Evolutionary conservation across 768 basidiomycete genomes (phyloP), one percentile per base, ranked within the genome.

Genomic region (Nidularia sp.): DNA sequence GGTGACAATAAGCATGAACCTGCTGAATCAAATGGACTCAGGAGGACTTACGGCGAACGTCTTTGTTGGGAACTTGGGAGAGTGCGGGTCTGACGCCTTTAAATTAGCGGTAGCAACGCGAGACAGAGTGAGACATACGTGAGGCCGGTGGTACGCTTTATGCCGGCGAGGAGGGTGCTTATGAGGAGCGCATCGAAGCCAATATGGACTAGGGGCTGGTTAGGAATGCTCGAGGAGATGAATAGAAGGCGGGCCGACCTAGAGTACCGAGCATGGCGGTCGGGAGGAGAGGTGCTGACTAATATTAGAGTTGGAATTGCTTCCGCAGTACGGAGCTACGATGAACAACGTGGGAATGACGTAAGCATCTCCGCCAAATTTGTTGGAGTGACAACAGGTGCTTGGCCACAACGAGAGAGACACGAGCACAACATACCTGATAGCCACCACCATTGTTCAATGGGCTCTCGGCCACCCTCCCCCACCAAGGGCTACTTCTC

Each of bases 61-160:
- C 92, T 66, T 94, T 95, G 78, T 93, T 93, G 2, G 88, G 86
- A 1, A 95, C 85, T 59, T 81, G 80, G 3, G 80, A 70, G 7
- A 95, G 68, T 12, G 85, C 85, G 39, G 88, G 91, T 7, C 91
- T 93, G n/a, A 43, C 32, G 25, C 41, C 33, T 9, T 22, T 5
- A 22, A 34, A 39, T 34, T 32, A 18, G 18, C 18, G 18, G 18
- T 18, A 18, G 18, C 18, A 18, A 18, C 18, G 18, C 18, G 18
- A 18, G 18, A 18, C 18, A 18, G 18, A 18, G 18, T 18, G 1
- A 31, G 10, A 75, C 87, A 52, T 72, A 93, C 92, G 93, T 92
- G 54, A 95, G 68, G 47, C 91, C 91, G 0, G 93, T 93, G 2
- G 86, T 83, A 25, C 92, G 83, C 65, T 80, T 86, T 51, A 93